These are phyloP conservation scores for Toxicodendron radicans DNA, from an alignment of 345 rosid species.

Conservation along the genomic window DNA sequence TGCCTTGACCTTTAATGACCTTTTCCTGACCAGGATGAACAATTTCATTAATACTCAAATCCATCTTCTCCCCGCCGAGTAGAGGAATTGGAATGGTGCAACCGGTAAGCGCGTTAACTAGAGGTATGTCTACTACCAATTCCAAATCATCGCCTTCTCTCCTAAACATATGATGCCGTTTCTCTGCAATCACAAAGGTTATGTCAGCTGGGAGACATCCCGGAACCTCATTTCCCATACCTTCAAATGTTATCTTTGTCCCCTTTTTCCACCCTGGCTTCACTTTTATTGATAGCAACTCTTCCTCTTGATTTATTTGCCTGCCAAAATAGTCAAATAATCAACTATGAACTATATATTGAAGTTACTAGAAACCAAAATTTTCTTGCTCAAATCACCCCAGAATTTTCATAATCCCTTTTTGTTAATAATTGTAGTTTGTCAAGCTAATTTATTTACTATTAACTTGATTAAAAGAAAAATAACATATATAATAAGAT, in stretches of 20 bases:
- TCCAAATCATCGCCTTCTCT: slow-evolving; percentile 74
- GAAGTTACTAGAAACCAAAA: neutral
- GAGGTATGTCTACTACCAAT: slow-evolving; percentile 52
- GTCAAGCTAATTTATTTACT: too few relatives aligned
- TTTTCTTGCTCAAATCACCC: neutral
- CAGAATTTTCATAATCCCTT: too few relatives aligned
- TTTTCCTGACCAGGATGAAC: slow-evolving; percentile 56
- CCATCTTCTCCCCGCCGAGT: slow-evolving; percentile 48
- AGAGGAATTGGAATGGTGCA: slow-evolving; percentile 56
- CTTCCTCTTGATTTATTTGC: slow-evolving; percentile 57
- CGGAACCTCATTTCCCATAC: slow-evolving; percentile 68
- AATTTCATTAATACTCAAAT: slow-evolving; percentile 43
- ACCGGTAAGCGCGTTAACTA: slow-evolving; percentile 63
- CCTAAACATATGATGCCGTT: slow-evolving; percentile 47
- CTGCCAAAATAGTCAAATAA: slow-evolving; percentile 23
- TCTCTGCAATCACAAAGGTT: slow-evolving; percentile 60
- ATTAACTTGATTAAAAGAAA: too few relatives aligned
- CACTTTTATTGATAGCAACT: slow-evolving; percentile 60
- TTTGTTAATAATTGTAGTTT: too few relatives aligned
- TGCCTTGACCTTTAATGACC: slow-evolving; percentile 59
- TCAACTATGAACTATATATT: neutral
- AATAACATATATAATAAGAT: too few relatives aligned
- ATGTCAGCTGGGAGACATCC: slow-evolving; percentile 64
- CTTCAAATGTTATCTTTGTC: slow-evolving; percentile 80
- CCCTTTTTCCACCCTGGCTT: slow-evolving; percentile 90